phyloP scores from a whole-genome alignment of 768 basidiomycete species.

The Saitozyma sp. region DNA sequence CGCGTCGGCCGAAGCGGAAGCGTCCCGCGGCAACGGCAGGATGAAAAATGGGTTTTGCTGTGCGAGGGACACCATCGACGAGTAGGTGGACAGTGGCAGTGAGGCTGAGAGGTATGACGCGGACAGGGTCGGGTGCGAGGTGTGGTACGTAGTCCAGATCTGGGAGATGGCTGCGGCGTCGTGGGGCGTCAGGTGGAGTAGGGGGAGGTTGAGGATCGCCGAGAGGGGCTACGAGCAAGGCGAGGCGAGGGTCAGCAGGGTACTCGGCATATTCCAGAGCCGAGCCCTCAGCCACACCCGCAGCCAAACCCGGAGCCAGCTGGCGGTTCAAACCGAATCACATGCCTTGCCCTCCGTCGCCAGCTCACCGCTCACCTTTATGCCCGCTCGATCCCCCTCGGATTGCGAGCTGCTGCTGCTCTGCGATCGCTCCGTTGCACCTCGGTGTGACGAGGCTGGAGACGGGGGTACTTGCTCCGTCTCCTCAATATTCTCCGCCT shows the following conservation, averaged over 20 bases:
- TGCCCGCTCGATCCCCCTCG: conserved; percentile 45
- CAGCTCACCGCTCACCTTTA: conserved; percentile 53
- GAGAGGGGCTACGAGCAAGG: conserved; percentile 66
- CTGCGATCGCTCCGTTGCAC: not conserved
- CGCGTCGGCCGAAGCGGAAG: conserved; percentile 51
- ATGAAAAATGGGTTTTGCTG: conserved; percentile 74
- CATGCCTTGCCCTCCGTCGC: not conserved
- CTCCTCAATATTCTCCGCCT: conserved; percentile 1
- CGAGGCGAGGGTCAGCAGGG: not conserved
- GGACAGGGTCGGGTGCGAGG: conserved; percentile 73
- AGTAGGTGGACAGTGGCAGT: conserved; percentile 71
- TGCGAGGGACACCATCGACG: conserved; percentile 66
- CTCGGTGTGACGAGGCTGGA: not conserved
- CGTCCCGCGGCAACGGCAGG: conserved; percentile 70
- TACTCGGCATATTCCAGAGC: not conserved
- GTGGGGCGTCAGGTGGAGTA: conserved; percentile 67
- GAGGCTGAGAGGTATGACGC: conserved; percentile 82
- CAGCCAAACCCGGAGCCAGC: no score
- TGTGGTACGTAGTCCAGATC: conserved; percentile 88
- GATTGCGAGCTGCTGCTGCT: conserved; percentile 18
- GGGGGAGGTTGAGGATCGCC: conserved; percentile 73
- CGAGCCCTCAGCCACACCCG: no score
- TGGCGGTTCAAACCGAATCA: no score
- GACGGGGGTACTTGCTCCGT: not conserved
- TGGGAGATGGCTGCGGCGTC: conserved; percentile 71